phyloP scores from a whole-genome alignment of 108 stramenopile species.

The Chaetoceros muelleri region DNA sequence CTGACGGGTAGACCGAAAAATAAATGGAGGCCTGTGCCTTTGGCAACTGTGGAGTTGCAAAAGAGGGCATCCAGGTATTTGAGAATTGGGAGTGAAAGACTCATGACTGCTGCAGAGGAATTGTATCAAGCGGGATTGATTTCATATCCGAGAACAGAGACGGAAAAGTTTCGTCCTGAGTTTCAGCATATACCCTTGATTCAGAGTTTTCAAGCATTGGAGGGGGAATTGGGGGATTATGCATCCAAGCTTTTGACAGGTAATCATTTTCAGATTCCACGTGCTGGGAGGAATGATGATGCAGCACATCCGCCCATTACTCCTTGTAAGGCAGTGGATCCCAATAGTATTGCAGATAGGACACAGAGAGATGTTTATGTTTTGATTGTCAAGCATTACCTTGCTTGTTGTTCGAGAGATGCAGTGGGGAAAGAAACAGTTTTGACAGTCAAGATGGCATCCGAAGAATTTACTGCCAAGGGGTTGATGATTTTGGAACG shows the following conservation, averaged over 20 bases:
- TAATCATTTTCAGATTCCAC: slow-evolving; percentile 66
- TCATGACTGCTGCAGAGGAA: slow-evolving; percentile 93
- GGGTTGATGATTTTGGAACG: slow-evolving; percentile 78
- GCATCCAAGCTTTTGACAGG: slow-evolving; percentile 48
- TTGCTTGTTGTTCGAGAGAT: slow-evolving; percentile 97
- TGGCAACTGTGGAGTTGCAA: slow-evolving; percentile 97
- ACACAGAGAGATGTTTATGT: slow-evolving; percentile 77
- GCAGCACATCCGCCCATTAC: slow-evolving; percentile 99
- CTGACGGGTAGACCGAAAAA: slow-evolving; percentile 69
- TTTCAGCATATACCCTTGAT: slow-evolving; percentile 73
- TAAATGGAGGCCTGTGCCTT: slow-evolving; percentile 87
- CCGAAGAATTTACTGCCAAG: slow-evolving; percentile 82
- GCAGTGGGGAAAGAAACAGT: slow-evolving; percentile 83
- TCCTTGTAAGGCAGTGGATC: slow-evolving; percentile 89
- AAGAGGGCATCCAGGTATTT: slow-evolving; percentile 86
- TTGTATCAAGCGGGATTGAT: slow-evolving; percentile 91
- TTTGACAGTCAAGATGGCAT: slow-evolving; percentile 68
- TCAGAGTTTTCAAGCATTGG: slow-evolving; percentile 48
- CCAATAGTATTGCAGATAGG: slow-evolving; percentile 50
- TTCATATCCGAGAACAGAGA: slow-evolving; percentile 96
- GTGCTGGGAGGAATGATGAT: slow-evolving; percentile 85
- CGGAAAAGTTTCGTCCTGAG: slow-evolving; percentile 87
- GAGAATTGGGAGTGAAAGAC: slow-evolving; percentile 76
- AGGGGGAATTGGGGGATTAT: slow-evolving; percentile 46
- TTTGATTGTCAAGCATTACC: slow-evolving; percentile 90